A percentile compares a stretch with the other conserved stretches of the same genome.
Evolutionary conservation across 768 basidiomycete species (phyloP).

Genomic region (Suillus tomentosus): DNA sequence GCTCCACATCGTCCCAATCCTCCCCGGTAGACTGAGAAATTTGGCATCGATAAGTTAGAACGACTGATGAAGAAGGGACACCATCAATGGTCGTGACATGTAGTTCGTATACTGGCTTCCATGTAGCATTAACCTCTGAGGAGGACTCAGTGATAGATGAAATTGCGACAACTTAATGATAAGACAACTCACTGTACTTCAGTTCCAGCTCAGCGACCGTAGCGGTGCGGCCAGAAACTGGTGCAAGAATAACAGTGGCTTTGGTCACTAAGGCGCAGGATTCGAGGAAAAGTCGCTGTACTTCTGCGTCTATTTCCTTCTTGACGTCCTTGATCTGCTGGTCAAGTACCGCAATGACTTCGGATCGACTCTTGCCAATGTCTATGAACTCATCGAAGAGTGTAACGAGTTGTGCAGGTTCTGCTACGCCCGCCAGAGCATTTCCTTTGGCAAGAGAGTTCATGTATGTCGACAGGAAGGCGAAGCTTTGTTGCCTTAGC

Average conservation of each 20-base stretch:
- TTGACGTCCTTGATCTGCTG: constrained; percentile 16
- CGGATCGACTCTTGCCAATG: constrained; percentile 21
- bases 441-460: constrained; percentile 29
- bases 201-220: constrained; percentile 21
- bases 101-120: constrained; percentile 25
- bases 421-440: constrained; percentile 1
- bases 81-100: constrained; percentile 16
- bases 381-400: constrained; percentile 28
- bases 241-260: constrained; percentile 17
- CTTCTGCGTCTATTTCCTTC: constrained; percentile 19
- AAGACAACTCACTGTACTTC: constrained; percentile 19
- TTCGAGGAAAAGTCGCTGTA: constrained; percentile 8
- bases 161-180: background rate
- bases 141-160: background rate
- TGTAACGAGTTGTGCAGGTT: constrained; percentile 21
- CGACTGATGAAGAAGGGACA: constrained; percentile 19
- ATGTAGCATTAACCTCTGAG: constrained; percentile 22
- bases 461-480: constrained; percentile 30
- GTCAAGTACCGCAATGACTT: constrained; percentile 20
- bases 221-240: constrained; percentile 2
- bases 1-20: constrained; percentile 29
- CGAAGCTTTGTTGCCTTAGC: constrained; percentile 22
- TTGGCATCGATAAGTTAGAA: constrained; percentile 31
- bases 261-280: constrained; percentile 1
- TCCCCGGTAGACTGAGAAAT: constrained; percentile 34